Conservation (phyloP, 768 basidiomycete species). For the Boletus huronensis region DNA sequence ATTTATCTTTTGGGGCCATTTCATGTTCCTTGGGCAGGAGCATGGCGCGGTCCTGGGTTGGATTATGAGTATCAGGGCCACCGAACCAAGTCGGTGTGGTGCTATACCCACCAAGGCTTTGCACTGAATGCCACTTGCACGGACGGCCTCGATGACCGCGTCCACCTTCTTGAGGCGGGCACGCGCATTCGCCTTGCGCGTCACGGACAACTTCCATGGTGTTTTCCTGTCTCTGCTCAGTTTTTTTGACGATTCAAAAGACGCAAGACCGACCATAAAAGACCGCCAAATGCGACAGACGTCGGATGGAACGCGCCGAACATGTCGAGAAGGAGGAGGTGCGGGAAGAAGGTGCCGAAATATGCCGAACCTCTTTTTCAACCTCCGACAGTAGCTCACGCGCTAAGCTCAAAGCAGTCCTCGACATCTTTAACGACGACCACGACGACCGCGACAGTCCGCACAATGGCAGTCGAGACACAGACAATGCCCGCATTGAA, state of each 20-base stretch:
- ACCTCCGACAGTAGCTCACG: constrained; percentile 21
- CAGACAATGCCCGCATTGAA: constrained; percentile 39
- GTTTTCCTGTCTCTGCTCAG: constrained; percentile 64
- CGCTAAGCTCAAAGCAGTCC: not conserved
- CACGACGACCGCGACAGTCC: constrained; percentile 11
- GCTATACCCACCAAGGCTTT: constrained; percentile 60
- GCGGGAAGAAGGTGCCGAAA: constrained; percentile 16
- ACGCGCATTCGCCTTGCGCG: constrained; percentile 90
- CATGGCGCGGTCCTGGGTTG: constrained; percentile 62
- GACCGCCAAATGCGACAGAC: constrained; percentile 63
- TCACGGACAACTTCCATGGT: constrained; percentile 88
- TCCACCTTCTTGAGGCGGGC: constrained; percentile 90
- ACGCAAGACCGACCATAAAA: constrained; percentile 64
- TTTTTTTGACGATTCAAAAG: not conserved
- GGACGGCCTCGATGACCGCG: constrained; percentile 84
- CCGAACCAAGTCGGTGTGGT: not conserved
- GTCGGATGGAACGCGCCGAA: constrained; percentile 83
- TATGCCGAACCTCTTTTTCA: constrained; percentile 23
- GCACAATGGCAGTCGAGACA: constrained; percentile 47
- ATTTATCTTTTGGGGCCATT: constrained; percentile 92
- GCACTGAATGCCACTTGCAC: constrained; percentile 77
- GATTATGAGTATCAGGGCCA: not conserved
- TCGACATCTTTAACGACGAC: constrained; percentile 21
- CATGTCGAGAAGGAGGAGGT: constrained; percentile 42
- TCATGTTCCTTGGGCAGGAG: constrained; percentile 90